These are phyloP conservation scores for Areca catechu DNA, from an alignment of 176 grass and related monocot genomes.

Conservation along the genomic window DNA sequence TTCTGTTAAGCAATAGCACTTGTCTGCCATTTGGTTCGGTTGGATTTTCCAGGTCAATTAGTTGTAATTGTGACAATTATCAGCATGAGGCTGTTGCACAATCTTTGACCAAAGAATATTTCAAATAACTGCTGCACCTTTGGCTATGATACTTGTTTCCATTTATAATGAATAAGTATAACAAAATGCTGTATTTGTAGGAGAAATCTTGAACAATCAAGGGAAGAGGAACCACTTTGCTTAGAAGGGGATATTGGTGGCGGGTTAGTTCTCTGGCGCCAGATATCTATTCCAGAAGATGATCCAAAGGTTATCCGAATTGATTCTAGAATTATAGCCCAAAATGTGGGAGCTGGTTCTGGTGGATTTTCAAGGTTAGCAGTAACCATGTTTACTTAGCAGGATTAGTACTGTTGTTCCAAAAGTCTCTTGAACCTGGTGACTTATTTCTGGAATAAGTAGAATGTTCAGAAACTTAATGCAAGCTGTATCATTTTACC, in stretches of 20 bases:
- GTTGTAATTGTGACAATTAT: too few relatives aligned
- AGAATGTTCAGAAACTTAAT: too few relatives aligned
- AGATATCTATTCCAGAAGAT: slow-evolving; percentile 66
- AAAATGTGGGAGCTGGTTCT: slow-evolving; percentile 78
- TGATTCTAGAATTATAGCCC: slow-evolving; percentile 77
- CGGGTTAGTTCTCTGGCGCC: slow-evolving; percentile 60
- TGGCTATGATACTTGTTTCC: too few relatives aligned
- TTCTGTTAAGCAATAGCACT: background rate
- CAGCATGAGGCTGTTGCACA: too few relatives aligned
- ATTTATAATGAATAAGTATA: too few relatives aligned
- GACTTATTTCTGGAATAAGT: too few relatives aligned
- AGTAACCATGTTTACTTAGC: too few relatives aligned
- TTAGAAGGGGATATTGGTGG: slow-evolving; percentile 95
- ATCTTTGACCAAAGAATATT: too few relatives aligned
- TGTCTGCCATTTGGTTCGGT: background rate
- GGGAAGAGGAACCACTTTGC: slow-evolving; percentile 71
- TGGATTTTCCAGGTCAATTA: background rate
- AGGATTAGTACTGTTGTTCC: too few relatives aligned
- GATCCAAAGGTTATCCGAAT: slow-evolving; percentile 52
- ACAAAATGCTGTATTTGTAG: slow-evolving; percentile 19
- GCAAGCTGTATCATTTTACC: too few relatives aligned
- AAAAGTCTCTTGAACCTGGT: too few relatives aligned
- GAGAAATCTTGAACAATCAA: slow-evolving; percentile 67
- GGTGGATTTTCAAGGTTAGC: slow-evolving; percentile 90
- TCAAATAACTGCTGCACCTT: too few relatives aligned